Base-by-base conservation (phyloP, 2,329 filamentous ascomycete species). In the Uncinocarpus reesii region DNA sequence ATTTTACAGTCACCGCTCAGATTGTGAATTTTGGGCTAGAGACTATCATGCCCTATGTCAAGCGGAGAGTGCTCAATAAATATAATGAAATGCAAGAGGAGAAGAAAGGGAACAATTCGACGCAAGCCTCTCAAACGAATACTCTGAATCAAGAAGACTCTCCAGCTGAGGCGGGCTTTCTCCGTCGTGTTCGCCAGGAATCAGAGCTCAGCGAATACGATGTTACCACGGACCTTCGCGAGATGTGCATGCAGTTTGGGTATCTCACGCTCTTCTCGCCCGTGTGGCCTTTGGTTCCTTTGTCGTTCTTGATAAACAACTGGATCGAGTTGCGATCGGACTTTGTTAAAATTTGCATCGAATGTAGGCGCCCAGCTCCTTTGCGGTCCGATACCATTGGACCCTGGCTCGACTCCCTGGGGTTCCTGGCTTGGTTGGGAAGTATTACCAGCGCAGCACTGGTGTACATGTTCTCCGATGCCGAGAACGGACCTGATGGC, bases 311-410 rank as follows among this genome's bases (percentile, higher is more conserved):
- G 10, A 71, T 92, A 65, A 96, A 96, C 70, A 93, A 96, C 69
- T 96, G 90, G 88, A 71, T 98, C 49, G 92, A 96, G 63, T 77
- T 96, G 32, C 84, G 92, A 35, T 86, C 86, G 0, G 92, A 98
- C 62, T 89, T 90, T 1, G 77, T 95, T 69, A 98, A 98, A 66
- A 94, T 96, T 58, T 88, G 88, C 48, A 75, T 87, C 41, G 84
- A 89, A 64, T 89, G 86, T 73, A 84, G 90, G 59, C 81, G 92
- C 2, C 92, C 92, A 0, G 86, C 86, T 31, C 92, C 92, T 0
- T 87, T 84, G 77, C 80, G 92, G 46, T 81, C 87, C 1, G 92
- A 96, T 67, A 92, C 86, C 1, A 96, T 98, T 56, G 92, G 92
- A 0, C 89, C 92, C 0, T 96, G 88, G 84, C 72, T 96, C 10